Conservation (phyloP, 768 basidiomycete genomes). For the Lactarius sanguifluus region DNA sequence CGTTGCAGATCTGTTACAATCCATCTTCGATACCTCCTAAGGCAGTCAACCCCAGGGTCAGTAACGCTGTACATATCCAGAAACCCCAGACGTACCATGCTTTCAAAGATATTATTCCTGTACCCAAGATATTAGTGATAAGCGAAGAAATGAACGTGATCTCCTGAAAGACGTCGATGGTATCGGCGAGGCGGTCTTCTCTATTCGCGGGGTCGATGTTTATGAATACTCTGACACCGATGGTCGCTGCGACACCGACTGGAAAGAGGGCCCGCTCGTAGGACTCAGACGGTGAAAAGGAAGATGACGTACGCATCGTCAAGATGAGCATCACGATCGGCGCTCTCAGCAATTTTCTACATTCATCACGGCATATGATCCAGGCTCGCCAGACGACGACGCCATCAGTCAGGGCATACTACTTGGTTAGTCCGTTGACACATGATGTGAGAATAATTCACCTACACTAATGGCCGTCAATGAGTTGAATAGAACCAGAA, state of each 20-base stretch:
- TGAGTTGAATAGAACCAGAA: constrained; percentile 11
- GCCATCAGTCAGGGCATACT: constrained; percentile 19
- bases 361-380: constrained; percentile 4
- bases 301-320: not conserved
- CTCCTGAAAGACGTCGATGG: not conserved
- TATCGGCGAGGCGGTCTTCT: not conserved
- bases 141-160: not conserved
- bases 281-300: not conserved
- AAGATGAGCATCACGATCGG: not conserved
- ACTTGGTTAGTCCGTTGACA: not conserved
- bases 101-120: not conserved
- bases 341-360: not conserved
- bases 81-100: not conserved
- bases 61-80: not conserved
- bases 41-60: too few species aligned
- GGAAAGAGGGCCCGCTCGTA: not conserved
- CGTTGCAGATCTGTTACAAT: not conserved
- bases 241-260: not conserved
- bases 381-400: constrained; percentile 24
- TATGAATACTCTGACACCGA: not conserved
- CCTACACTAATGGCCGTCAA: constrained; percentile 11
- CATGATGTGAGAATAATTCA: not conserved
- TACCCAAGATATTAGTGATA: not conserved
- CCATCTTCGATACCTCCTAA: not conserved
- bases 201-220: not conserved